phyloP scores from a whole-genome alignment of 495 filamentous ascomycete genomes.

The Aspergillus diversus region DNA sequence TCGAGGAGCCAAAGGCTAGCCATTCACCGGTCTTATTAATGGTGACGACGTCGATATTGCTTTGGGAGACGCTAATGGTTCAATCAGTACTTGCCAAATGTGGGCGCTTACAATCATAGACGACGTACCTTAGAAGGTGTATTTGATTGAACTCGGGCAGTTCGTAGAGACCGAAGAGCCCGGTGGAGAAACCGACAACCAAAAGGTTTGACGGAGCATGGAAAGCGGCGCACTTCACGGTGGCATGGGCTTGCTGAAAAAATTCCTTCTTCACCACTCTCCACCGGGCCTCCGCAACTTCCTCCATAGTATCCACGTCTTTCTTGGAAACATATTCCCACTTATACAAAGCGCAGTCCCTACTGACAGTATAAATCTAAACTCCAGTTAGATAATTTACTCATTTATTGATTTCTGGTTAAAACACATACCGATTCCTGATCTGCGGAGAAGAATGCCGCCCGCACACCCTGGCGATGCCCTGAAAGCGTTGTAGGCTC shows the following conservation, averaged over 20 bases:
- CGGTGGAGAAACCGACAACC: conserved; percentile 92
- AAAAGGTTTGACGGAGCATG: conserved; percentile 84
- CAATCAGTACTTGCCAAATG: background rate
- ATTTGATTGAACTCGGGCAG: conserved; percentile 97
- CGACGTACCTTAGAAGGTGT: conserved; percentile 69
- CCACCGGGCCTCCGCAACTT: conserved; percentile 72
- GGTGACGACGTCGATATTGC: conserved; percentile 90
- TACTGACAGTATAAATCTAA: conserved; percentile 72
- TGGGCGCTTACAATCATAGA: background rate
- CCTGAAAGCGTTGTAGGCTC: conserved; percentile 86
- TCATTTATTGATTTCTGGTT: conserved; percentile 26
- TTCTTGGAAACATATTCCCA: conserved; percentile 62
- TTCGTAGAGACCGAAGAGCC: conserved; percentile 91
- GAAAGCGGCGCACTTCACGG: conserved; percentile 84
- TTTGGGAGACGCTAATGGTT: conserved; percentile 84
- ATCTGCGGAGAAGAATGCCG: conserved; percentile 89
- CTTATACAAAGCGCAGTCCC: conserved; percentile 68
- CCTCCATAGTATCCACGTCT: conserved; percentile 62
- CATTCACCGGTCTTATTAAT: conserved; percentile 94
- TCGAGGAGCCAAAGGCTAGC: conserved; percentile 97
- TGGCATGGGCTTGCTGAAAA: conserved; percentile 88
- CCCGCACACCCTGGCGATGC: conserved; percentile 82
- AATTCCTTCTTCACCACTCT: conserved; percentile 84
- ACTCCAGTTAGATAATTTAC: conserved; percentile 51
- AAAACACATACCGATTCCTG: conserved; percentile 68